A percentile compares a stretch with the other conserved stretches of the same genome.
Evolutionary conservation across 2,329 filamentous ascomycete genomes (phyloP).

Genomic region (Calcarisporium arbuscula): DNA sequence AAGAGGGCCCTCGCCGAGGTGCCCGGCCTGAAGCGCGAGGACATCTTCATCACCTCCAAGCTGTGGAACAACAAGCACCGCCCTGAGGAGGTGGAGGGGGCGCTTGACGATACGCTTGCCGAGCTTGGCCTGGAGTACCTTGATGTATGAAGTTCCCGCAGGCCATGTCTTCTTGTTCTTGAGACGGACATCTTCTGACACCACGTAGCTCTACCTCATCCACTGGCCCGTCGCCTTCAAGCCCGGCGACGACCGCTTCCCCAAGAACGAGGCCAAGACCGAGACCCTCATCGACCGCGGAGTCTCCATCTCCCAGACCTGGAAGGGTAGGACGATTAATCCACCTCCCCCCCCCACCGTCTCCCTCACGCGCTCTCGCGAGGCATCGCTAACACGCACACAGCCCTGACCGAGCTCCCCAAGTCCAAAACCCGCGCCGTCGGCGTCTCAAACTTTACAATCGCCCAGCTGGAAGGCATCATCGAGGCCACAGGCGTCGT

Average conservation of each 20-base stretch:
- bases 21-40: slow-evolving; percentile 41
- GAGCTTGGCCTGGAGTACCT: slow-evolving; percentile 52
- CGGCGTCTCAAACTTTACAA: slow-evolving; percentile 68
- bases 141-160: slow-evolving; percentile 41
- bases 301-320: slow-evolving; percentile 36
- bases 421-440: slow-evolving; percentile 59
- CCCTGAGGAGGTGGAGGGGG: slow-evolving; percentile 51
- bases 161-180: too few relatives aligned
- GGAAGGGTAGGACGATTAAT: slow-evolving; percentile 35
- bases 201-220: slow-evolving; percentile 48
- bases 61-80: slow-evolving; percentile 53
- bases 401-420: slow-evolving; percentile 48
- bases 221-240: slow-evolving; percentile 53
- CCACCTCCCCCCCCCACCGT: neutral
- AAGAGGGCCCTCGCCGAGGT: slow-evolving; percentile 38
- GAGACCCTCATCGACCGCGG: slow-evolving; percentile 36
- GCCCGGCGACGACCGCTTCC: slow-evolving; percentile 36
- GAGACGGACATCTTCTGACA: neutral
- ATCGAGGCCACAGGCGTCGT: slow-evolving; percentile 51
- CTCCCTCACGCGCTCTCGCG: neutral
- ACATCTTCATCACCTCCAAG: slow-evolving; percentile 51
- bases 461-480: slow-evolving; percentile 50
- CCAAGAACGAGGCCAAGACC: slow-evolving; percentile 27
- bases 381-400: neutral
- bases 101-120: slow-evolving; percentile 48